phyloP scores from a whole-genome alignment of 1,139 yeast species.

The Fermentozyma sake region DNA sequence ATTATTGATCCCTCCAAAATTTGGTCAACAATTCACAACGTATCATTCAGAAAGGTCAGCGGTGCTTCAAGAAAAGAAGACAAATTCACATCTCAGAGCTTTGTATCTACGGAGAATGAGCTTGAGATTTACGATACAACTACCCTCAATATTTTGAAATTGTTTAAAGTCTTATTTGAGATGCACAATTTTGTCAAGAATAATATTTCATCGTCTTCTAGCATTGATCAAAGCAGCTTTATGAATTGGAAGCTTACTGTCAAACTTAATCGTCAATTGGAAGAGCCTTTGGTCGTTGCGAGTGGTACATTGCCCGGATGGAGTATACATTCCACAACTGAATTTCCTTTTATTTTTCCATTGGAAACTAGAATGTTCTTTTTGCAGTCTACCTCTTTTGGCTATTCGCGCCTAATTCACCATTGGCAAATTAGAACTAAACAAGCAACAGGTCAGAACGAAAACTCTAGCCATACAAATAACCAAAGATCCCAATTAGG shows the following conservation, averaged over 20 bases:
- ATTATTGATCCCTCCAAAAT: conserved; percentile 46
- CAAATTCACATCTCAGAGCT: conserved; percentile 11
- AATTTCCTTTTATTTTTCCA: conserved; percentile 81
- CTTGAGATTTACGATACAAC: conserved; percentile 37
- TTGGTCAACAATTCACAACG: conserved; percentile 54
- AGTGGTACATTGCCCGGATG: conserved; percentile 86
- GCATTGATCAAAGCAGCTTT: conserved; percentile 45
- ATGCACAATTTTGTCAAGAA: conserved; percentile 40
- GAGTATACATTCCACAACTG: conserved; percentile 68
- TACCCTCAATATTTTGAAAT: conserved; percentile 47
- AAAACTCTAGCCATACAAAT: conserved; percentile 8
- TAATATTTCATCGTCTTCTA: conserved; percentile 8
- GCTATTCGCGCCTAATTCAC: conserved; percentile 79
- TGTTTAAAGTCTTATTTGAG: conserved; percentile 51
- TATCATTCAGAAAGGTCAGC: conserved; percentile 46
- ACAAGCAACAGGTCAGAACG: conserved; percentile 25
- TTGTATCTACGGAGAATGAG: conserved; percentile 23
- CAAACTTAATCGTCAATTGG: conserved; percentile 80
- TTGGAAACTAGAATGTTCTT: conserved; percentile 75
- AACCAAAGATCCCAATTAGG: conserved; percentile 52
- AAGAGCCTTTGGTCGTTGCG: conserved; percentile 85
- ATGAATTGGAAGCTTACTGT: conserved; percentile 82
- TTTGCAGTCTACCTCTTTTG: conserved; percentile 86
- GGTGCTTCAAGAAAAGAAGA: conserved; percentile 12
- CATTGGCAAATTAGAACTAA: conserved; percentile 64